Base-by-base conservation (phyloP, 495 filamentous ascomycete genomes). In the Penicillium verhagenii region DNA sequence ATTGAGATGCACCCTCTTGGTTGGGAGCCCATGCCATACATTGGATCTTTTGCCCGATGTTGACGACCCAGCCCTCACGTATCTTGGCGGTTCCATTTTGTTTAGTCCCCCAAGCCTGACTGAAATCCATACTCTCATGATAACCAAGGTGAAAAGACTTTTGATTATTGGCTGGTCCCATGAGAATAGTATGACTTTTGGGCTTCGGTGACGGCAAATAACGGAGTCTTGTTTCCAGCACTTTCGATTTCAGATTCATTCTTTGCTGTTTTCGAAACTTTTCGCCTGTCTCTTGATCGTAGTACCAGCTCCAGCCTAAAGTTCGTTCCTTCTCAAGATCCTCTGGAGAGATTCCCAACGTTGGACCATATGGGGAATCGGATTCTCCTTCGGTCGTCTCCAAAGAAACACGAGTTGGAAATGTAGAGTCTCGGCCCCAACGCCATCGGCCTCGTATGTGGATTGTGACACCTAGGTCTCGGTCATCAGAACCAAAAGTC, bases 11-110 rank as follows among this genome's bases (percentile, higher is more conserved):
- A 11, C 74, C 76, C 13, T 72, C 43, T 42, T 81, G 76, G 47
- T 84, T 81, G 14, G 83, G 80, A 19, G 73, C 76, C 84, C 84
- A 88, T 18, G 81, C 77, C 51, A 80, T 54, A 56, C 77, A 77
- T 53, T 79, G 73, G 4, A 83, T 63, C 28, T 71, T 78, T 1
- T 67, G 65, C 5, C 81, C 83, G 16, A 84, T 54, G 60, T 83
- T 81, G 24, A 87, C 50, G 23, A 86, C 65, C 81, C 83, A 88
- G 0, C 83, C 84, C 42, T 79, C 68, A 24, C 76, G 73, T 11
- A 64, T 63, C 49, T 59, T 64, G 4, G 35, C 40, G 33, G 39
- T 9, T 33, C 49, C 43, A 13, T 37, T 50, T 51, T 44, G 54
- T 14, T 44, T 42, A 18, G 68, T 55, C 8, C 52, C 60, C 75